These are phyloP conservation scores for Rachicladosporium sp. DNA, from an alignment of 2,329 filamentous ascomycete genomes.

Conservation along the genomic window DNA sequence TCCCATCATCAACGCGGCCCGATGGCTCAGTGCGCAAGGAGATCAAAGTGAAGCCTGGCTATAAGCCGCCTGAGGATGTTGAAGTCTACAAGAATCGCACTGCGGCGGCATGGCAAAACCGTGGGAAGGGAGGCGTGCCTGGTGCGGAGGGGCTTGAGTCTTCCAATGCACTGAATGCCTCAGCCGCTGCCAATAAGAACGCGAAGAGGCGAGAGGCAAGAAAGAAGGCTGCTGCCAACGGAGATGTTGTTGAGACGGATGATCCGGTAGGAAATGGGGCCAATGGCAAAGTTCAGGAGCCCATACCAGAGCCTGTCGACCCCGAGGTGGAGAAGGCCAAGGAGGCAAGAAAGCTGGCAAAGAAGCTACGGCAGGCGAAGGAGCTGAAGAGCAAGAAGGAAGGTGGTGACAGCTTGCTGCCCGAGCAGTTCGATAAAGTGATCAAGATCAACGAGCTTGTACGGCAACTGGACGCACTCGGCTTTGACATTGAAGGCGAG, in stretches of 20 bases:
- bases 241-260: slow-evolving; percentile 10
- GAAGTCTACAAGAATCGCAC: slow-evolving; percentile 91
- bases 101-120: slow-evolving; percentile 71
- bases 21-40: slow-evolving; percentile 90
- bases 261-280: slow-evolving; percentile 28
- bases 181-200: slow-evolving; percentile 61
- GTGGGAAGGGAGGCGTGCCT: slow-evolving; percentile 57
- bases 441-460: slow-evolving; percentile 94
- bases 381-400: slow-evolving; percentile 89
- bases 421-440: slow-evolving; percentile 94
- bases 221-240: slow-evolving; percentile 45
- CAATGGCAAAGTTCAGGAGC: slow-evolving; percentile 21
- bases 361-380: slow-evolving; percentile 88
- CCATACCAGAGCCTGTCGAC: slow-evolving; percentile 41
- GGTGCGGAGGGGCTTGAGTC: slow-evolving; percentile 49
- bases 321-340: slow-evolving; percentile 74
- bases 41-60: slow-evolving; percentile 87
- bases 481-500: slow-evolving; percentile 70
- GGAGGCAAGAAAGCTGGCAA: slow-evolving; percentile 80
- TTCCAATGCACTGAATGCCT: slow-evolving; percentile 24
- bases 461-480: slow-evolving; percentile 71
- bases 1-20: slow-evolving; percentile 72
- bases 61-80: slow-evolving; percentile 87
- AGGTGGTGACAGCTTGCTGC: slow-evolving; percentile 66
- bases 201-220: slow-evolving; percentile 63